These are phyloP conservation scores for Raffaelea ambrosiae DNA, from an alignment of 2,329 filamentous ascomycete genomes.

Conservation along the genomic window DNA sequence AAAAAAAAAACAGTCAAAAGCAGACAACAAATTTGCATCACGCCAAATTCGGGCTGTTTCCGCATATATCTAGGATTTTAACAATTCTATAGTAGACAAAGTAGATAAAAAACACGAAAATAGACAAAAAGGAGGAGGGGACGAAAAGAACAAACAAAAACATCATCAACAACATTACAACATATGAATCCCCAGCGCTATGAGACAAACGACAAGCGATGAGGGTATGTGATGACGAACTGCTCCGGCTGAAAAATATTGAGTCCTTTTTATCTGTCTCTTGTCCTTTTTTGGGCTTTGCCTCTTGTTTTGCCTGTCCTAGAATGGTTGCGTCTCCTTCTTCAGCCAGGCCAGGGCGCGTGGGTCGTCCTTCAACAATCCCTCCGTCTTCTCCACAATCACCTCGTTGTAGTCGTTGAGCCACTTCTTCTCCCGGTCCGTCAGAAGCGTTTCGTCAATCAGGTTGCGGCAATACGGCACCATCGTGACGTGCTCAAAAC, in stretches of 20 bases:
- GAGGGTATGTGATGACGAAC: too few relatives aligned
- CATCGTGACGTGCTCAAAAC: conserved; percentile 97
- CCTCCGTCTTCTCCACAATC: conserved; percentile 72
- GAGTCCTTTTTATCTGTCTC: not conserved
- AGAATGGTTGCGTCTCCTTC: conserved; percentile 69
- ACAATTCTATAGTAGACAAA: not conserved
- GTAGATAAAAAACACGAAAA: not conserved
- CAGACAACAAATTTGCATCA: too few relatives aligned
- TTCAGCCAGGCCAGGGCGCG: conserved; percentile 72
- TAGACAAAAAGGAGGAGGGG: too few relatives aligned
- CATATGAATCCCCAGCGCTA: too few relatives aligned
- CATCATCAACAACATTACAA: too few relatives aligned
- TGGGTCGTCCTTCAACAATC: conserved; percentile 65
- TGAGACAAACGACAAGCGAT: too few relatives aligned
- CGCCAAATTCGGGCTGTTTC: too few relatives aligned
- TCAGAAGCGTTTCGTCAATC: conserved; percentile 67
- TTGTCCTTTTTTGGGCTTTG: not conserved
- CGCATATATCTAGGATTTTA: too few relatives aligned
- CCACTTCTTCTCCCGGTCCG: conserved; percentile 69
- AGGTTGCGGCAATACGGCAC: conserved; percentile 87
- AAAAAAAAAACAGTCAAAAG: too few relatives aligned
- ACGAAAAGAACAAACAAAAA: not conserved
- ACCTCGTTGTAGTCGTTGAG: conserved; percentile 78
- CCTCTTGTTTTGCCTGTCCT: not conserved
- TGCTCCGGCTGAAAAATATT: too few relatives aligned